A percentile compares a stretch with the other conserved stretches of the same genome.
Conservation (phyloP, 2,329 filamentous ascomycete species). For the Hypoxylon sp. region DNA sequence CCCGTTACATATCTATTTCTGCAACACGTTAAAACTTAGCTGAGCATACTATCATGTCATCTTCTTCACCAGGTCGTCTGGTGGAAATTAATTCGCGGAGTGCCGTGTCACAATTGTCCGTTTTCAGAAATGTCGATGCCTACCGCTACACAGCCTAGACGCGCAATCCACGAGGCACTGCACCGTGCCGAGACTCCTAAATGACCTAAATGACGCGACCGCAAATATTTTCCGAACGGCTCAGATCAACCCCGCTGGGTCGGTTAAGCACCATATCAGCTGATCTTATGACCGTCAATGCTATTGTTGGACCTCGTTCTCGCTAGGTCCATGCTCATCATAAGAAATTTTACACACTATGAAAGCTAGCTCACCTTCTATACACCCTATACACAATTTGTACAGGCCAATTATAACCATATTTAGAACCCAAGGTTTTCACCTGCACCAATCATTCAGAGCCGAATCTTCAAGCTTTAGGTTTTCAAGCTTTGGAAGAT, state of each 20-base stretch:
- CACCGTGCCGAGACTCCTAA: constrained; percentile 41
- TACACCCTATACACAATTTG: not conserved
- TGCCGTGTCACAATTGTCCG: constrained; percentile 13
- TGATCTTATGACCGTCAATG: constrained; percentile 24
- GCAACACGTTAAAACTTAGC: not conserved
- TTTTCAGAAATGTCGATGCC: constrained; percentile 43
- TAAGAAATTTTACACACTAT: not conserved
- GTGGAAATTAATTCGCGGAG: constrained; percentile 9
- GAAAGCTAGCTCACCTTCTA: not conserved
- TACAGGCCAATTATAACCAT: not conserved
- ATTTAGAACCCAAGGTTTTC: not conserved
- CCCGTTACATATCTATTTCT: constrained; percentile 14
- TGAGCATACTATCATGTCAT: constrained; percentile 5
- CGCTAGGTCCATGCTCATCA: not conserved
- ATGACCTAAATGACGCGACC: constrained; percentile 38
- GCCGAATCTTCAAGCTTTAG: not conserved
- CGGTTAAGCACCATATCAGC: constrained; percentile 33
- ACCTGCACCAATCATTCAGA: not conserved
- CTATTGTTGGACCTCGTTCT: constrained; percentile 1
- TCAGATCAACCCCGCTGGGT: constrained; percentile 35
- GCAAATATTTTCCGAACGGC: constrained; percentile 35
- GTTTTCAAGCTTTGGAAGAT: not conserved
- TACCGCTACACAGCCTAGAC: constrained; percentile 39
- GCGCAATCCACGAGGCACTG: constrained; percentile 49
- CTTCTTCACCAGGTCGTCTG: not conserved